These are phyloP conservation scores for Stagonosporopsis rhizophila DNA, from an alignment of 2,329 filamentous ascomycete genomes.

Conservation along the genomic window DNA sequence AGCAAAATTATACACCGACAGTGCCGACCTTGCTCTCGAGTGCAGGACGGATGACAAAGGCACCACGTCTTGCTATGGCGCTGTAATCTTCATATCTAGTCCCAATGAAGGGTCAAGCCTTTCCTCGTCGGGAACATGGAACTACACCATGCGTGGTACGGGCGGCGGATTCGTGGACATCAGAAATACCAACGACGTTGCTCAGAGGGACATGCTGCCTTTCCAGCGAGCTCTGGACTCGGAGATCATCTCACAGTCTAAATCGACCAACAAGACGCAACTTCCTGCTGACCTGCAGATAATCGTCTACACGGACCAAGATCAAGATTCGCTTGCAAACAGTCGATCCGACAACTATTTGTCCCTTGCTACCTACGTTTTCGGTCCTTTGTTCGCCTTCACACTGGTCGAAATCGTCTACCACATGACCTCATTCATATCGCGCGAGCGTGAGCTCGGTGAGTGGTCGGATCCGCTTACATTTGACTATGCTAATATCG, in stretches of 20 bases:
- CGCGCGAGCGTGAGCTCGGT: conserved; percentile 35
- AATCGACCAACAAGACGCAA: conserved; percentile 5
- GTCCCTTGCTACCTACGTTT: conserved; percentile 23
- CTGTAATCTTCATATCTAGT: conserved; percentile 30
- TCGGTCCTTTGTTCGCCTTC: conserved; percentile 34
- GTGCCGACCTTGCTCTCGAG: conserved; percentile 20
- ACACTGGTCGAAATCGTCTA: conserved; percentile 32
- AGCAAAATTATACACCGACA: conserved; percentile 19
- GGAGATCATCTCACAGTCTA: conserved; percentile 53
- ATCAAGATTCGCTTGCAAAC: conserved; percentile 21
- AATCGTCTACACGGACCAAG: conserved; percentile 26
- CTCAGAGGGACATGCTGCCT: conserved; percentile 28
- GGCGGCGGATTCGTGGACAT: conserved; percentile 20
- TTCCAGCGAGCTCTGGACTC: conserved; percentile 33
- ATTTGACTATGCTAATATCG: not conserved
- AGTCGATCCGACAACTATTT: conserved; percentile 22
- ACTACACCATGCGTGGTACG: conserved; percentile 34
- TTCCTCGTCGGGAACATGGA: conserved; percentile 29
- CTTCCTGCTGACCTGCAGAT: conserved; percentile 18
- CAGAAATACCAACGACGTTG: conserved; percentile 20
- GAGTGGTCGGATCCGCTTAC: not conserved
- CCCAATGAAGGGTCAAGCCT: conserved; percentile 40
- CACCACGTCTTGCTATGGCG: conserved; percentile 28
- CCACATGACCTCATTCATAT: conserved; percentile 35
- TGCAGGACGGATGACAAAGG: conserved; percentile 24